Conservation (phyloP, 129 eudicot species). For the Lactuca saligna region DNA sequence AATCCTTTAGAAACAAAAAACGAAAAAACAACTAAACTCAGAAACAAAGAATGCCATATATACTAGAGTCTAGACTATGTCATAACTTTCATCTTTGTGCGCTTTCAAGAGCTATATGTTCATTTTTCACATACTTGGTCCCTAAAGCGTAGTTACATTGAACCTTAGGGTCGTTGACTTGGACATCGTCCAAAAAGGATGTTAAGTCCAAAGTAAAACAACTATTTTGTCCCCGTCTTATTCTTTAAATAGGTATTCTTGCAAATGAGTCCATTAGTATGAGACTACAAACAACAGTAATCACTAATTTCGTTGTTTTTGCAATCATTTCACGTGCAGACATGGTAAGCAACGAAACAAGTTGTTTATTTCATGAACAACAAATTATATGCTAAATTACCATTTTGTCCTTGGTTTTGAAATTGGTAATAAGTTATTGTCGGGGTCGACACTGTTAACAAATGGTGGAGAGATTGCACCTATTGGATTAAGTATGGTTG, state of each 20-base stretch:
- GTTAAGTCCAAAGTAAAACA: too few relatives aligned
- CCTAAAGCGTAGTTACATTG: too few relatives aligned
- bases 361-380: background rate
- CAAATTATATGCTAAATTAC: background rate
- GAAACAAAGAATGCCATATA: too few relatives aligned
- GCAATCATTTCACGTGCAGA: conserved; percentile 98
- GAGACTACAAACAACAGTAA: conserved; percentile 91
- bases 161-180: too few relatives aligned
- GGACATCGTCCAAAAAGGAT: too few relatives aligned
- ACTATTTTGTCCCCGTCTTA: background rate
- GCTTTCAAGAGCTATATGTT: too few relatives aligned
- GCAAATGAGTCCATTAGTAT: conserved; percentile 79
- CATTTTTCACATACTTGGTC: too few relatives aligned
- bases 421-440: conserved; percentile 52
- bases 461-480: conserved; percentile 97
- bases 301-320: conserved; percentile 95
- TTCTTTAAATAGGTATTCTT: conserved; percentile 54
- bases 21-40: too few relatives aligned
- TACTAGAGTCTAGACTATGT: too few relatives aligned
- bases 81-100: too few relatives aligned
- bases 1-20: too few relatives aligned
- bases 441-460: conserved; percentile 99
- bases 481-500: conserved; percentile 93
- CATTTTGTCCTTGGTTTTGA: conserved; percentile 13
- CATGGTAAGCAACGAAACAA: conserved; percentile 48